Base-by-base conservation (phyloP, 2,329 filamentous ascomycete species). In the Alternaria sp. region DNA sequence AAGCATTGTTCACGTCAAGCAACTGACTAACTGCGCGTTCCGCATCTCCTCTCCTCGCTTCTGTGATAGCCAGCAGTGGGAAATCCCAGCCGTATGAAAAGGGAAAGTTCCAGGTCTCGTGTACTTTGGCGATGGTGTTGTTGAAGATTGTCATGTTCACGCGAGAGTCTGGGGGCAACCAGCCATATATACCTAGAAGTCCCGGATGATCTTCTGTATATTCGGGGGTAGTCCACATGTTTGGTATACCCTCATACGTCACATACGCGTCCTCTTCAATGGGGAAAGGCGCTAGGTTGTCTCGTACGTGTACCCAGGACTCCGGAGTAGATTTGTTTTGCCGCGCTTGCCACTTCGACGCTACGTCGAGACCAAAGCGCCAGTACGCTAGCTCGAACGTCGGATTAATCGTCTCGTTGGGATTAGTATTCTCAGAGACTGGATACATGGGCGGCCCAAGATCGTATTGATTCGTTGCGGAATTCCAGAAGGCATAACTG, bases 361-460 rank as follows among this genome's bases (percentile, higher is more conserved):
- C 87, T 1, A 88, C 74, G 23, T 85, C 82, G 15, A 89, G 80
- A 2, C 87, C 87, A 62, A 89, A 89, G 15, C 85, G 81, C 87
- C 87, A 89, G 74, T 89, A 89, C 7, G 87, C 84, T 5, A 82
- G 77, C 76, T 89, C 87, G 59, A 89, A 89, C 0, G 86, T 83
- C 17, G 87, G 86, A 67, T 89, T 89, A 3, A 85, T 71, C 0
- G 87, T 89, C 1, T 70, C 75, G 62, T 88, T 88, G 1, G 87
- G 86, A 11, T 82, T 81, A 0, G 87, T 89, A 66, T 88, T 89
- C 69, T 89, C 87, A 1, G 84, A 83, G 6, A 84, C 83, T 0
- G 83, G 83, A 60, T 86, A 85, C 62, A 85, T 81, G 1, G 85
- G 84, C 4, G 84, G 84, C 0, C 84, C 84, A 5, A 86, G 79